Evolutionary conservation across 257 asterid genomes (phyloP).

Genomic region (Nyctanthes arbortristis): DNA sequence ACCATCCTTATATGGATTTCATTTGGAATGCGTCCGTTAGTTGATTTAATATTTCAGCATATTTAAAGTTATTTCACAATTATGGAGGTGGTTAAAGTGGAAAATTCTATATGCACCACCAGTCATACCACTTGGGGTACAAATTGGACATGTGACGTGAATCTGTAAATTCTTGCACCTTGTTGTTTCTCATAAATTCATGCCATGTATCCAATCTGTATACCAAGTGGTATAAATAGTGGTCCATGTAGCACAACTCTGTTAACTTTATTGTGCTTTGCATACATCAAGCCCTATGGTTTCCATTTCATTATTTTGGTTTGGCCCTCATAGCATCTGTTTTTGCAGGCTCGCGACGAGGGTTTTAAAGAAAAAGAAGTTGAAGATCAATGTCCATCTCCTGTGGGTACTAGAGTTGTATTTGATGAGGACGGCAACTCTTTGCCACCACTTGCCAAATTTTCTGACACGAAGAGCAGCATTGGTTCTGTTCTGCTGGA

Average conservation of each 20-base stretch:
- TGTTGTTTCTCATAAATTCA: too few relatives aligned
- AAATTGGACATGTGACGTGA: too few relatives aligned
- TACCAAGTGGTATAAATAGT: too few relatives aligned
- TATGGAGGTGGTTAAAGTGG: not conserved
- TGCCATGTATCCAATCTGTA: too few relatives aligned
- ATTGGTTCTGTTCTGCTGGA: constrained; percentile 54
- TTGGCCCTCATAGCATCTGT: not conserved
- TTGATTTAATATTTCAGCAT: too few relatives aligned
- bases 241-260: too few relatives aligned
- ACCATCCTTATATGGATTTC: too few relatives aligned
- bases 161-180: too few relatives aligned
- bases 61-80: too few relatives aligned
- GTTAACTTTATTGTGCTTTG: not conserved
- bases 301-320: not conserved
- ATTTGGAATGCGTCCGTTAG: too few relatives aligned
- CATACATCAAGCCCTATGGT: not conserved
- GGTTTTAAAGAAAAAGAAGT: constrained; percentile 80
- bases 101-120: too few relatives aligned
- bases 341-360: constrained; percentile 62
- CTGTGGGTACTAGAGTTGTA: constrained; percentile 87
- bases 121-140: too few relatives aligned
- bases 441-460: constrained; percentile 76
- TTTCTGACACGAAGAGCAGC: constrained; percentile 50
- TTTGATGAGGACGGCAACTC: constrained; percentile 93
- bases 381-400: constrained; percentile 87